Conservation (phyloP, 2,329 filamentous ascomycete genomes). For the Aaosphaeria arxii region DNA sequence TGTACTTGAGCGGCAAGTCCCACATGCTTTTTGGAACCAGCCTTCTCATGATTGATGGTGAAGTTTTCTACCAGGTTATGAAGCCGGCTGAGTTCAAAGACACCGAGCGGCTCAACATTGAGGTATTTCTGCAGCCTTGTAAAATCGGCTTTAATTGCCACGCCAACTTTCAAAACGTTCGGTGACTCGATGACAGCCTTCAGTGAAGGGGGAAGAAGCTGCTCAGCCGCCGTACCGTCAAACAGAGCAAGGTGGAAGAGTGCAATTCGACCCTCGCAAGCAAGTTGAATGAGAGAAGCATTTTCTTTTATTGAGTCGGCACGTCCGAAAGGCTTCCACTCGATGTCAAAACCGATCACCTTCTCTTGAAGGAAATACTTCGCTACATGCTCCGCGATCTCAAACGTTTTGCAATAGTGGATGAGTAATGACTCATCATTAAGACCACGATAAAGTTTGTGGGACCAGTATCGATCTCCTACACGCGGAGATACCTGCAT, state of each 20-base stretch:
- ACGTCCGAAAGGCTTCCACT: constrained; percentile 62
- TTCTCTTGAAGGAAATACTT: constrained; percentile 66
- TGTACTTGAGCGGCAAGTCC: constrained; percentile 67
- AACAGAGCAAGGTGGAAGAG: constrained; percentile 72
- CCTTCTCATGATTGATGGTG: constrained; percentile 56
- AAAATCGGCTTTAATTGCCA: constrained; percentile 63
- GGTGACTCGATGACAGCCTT: constrained; percentile 70
- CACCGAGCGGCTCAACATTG: constrained; percentile 60
- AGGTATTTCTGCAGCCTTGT: constrained; percentile 63
- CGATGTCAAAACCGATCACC: constrained; percentile 82
- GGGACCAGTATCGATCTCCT: constrained; percentile 58
- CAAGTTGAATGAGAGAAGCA: constrained; percentile 79
- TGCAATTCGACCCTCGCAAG: constrained; percentile 71
- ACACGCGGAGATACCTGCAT: constrained; percentile 29
- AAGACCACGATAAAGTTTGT: constrained; percentile 62
- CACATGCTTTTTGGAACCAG: constrained; percentile 53
- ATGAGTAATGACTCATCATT: constrained; percentile 58
- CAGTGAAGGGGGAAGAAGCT: constrained; percentile 67
- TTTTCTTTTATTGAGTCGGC: constrained; percentile 68
- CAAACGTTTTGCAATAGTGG: constrained; percentile 71
- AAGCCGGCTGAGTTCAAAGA: constrained; percentile 81
- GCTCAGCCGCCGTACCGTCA: constrained; percentile 37
- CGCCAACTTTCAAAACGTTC: constrained; percentile 70
- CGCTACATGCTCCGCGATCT: constrained; percentile 66
- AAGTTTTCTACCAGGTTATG: constrained; percentile 64